phyloP scores from a whole-genome alignment of 805 yeast genomes.

The Grigorovia jiainica region DNA sequence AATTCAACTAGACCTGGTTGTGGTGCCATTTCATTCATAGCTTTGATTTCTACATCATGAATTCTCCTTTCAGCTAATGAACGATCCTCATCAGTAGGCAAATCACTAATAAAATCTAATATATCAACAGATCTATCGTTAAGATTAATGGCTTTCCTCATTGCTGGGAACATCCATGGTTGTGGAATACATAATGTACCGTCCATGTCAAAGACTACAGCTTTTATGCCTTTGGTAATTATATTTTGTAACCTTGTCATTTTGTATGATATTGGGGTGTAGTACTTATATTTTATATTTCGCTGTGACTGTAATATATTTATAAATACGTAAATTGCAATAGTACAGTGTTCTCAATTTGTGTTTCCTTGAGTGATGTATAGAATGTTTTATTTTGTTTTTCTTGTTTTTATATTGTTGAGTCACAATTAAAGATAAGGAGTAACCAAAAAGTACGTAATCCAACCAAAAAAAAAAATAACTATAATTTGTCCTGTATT shows the following conservation, averaged over 20 bases:
- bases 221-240: constrained; percentile 28
- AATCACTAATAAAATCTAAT: constrained; percentile 38
- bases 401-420: too few species aligned
- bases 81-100: constrained; percentile 32
- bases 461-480: too few species aligned
- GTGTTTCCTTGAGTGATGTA: too few species aligned
- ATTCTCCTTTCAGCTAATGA: constrained; percentile 38
- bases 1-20: constrained; percentile 38
- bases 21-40: constrained; percentile 51
- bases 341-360: too few species aligned
- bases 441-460: too few species aligned
- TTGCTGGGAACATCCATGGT: constrained; percentile 45
- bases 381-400: too few species aligned
- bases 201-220: constrained; percentile 70
- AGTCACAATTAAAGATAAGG: too few species aligned
- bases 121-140: constrained; percentile 40
- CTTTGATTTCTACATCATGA: constrained; percentile 45
- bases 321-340: too few species aligned
- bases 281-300: too few species aligned
- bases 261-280: neutral
- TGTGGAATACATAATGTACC: constrained; percentile 67
- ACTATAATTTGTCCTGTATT: too few species aligned
- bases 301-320: too few species aligned
- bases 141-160: constrained; percentile 52
- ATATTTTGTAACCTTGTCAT: constrained; percentile 18